Evolutionary conservation across 441 rosid genomes (phyloP).

Genomic region (Gossypium trilobum): DNA sequence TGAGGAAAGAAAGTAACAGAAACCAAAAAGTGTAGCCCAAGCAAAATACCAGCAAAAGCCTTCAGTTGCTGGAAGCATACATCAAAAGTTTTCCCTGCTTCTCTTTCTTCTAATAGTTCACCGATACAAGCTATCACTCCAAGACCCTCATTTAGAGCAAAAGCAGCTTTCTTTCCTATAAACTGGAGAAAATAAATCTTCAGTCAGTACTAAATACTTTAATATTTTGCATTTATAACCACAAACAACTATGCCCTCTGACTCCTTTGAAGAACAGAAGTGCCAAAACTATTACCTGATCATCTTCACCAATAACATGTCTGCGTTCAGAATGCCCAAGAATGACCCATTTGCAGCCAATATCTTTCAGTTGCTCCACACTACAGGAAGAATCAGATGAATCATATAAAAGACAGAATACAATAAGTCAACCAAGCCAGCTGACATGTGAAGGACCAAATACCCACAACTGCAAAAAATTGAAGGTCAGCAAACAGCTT

Average conservation of each 20-base stretch:
- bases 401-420: neutral
- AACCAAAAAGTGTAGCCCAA: neutral
- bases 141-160: constrained; percentile 71
- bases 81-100: constrained; percentile 86
- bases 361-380: constrained; percentile 82
- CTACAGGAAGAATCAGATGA: constrained; percentile 31
- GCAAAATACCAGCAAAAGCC: constrained; percentile 65
- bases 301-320: constrained; percentile 78
- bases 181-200: constrained; percentile 42
- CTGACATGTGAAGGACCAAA: neutral
- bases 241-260: constrained; percentile 1
- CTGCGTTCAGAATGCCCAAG: constrained; percentile 95
- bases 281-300: constrained; percentile 42
- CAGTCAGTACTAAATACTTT: constrained; percentile 3
- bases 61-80: constrained; percentile 79
- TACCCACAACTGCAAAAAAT: neutral
- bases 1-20: neutral
- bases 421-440: neutral
- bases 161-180: constrained; percentile 93
- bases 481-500: neutral
- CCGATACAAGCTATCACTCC: constrained; percentile 92
- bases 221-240: neutral
- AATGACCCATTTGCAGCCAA: constrained; percentile 94
- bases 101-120: constrained; percentile 79
- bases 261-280: neutral